Evolutionary conservation across 2,329 filamentous ascomycete genomes (phyloP), one percentile per base, ranked within the genome.

Genomic region (Monosporascus ibericus): DNA sequence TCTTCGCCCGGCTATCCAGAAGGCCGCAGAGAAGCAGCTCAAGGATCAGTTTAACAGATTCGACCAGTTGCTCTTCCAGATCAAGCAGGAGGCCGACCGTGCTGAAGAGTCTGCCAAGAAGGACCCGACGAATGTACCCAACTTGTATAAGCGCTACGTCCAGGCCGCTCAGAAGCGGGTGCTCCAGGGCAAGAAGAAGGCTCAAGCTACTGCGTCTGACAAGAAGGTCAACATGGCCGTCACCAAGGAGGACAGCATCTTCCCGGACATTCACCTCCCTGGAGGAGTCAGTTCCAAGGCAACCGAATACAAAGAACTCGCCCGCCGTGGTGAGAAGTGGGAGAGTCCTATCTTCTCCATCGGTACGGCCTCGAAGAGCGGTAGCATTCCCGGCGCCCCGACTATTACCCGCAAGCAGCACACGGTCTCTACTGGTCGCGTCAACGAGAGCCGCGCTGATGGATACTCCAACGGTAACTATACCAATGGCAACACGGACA

Each of bases 311-410:
- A 90, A 85, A 74, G 84, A 96, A 22, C 79, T 96, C 53, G 90
- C 92, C 8, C 78, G 77, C 60, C 90, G 94, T 82, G 94, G 94
- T 49, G 88, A 96, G 52, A 86, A 85, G 70, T 99, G 94, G 94
- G 87, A 96, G 77, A 95, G 88, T 55, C 90, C 92, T 9, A 84
- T 99, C 64, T 99, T 99, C 76, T 86, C 84, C 55, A 87, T 97
- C 62, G 92, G 94, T 47, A 80, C 75, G 44, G 91, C 92, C 11
- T 76, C 81, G 51, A 85, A 86, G 72, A 90, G 88, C 42, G 78
- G 73, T 24, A 81, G 87, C 63, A 79, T 96, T 44, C 91, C 92
- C 2, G 67, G 65, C n/a, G 73, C 78, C 2, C 79, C 79, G 24
- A 67, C 71, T 52, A 71, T 84, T 14, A 69, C 72, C 53, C 72